Conservation (phyloP, 345 rosid genomes). For the Eucalyptus regnans region DNA sequence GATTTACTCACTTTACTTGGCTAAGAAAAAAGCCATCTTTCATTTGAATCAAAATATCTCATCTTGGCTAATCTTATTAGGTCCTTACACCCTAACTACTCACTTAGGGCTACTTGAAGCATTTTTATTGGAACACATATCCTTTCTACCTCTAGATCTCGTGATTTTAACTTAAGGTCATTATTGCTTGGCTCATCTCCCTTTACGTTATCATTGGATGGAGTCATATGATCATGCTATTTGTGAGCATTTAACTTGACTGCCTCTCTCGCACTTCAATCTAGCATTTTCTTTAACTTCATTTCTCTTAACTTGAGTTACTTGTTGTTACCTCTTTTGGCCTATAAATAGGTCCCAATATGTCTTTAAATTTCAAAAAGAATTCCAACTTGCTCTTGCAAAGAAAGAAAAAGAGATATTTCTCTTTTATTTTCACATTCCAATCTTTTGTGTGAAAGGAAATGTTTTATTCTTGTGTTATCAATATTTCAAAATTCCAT, state of each 20-base stretch:
- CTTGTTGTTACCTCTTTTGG: not conserved
- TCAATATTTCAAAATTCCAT: not conserved
- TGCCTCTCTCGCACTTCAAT: fast-evolving
- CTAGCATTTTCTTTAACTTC: not conserved
- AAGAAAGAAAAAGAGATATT: no score
- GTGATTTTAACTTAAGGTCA: not conserved
- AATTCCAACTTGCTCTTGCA: not conserved
- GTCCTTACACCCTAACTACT: not conserved
- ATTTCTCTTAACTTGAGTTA: not conserved
- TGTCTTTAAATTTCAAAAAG: not conserved
- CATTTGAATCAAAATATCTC: no score
- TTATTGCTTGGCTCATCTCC: not conserved
- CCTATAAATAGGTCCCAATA: not conserved
- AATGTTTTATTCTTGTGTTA: no score
- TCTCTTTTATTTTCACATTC: not conserved
- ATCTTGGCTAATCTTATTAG: no score
- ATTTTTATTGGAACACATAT: not conserved
- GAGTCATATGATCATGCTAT: fast-evolving
- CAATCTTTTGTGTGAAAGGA: no score
- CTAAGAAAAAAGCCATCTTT: no score
- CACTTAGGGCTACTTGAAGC: not conserved
- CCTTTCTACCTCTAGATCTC: not conserved
- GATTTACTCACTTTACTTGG: no score
- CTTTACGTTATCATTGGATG: not conserved
- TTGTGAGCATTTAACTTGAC: not conserved